Base-by-base conservation (phyloP, 257 asterid genomes). In the Nicotiana knightiana region DNA sequence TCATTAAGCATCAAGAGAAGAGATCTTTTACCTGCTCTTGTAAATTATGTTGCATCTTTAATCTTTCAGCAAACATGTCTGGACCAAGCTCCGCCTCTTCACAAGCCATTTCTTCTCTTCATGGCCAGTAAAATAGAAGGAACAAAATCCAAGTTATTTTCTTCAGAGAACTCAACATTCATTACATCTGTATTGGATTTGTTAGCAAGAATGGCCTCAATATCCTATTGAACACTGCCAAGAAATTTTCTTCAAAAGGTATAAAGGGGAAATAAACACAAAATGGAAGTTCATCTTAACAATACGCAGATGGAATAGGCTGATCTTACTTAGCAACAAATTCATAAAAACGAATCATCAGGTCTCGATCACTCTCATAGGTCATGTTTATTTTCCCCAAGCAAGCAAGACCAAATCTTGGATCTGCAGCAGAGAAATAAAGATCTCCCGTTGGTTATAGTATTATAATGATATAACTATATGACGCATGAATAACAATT, bases 61-160 rank as follows among this genome's bases (percentile, higher is more conserved):
- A 83, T 87, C 90, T 91, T 87, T 89, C 92, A 33, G 92, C 92
- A 87, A 91, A 89, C 24, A 66, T 70, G 76, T 92, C 93, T 15
- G 98, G 91, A 65, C 98, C 99, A 79, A 95, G 97, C 85, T 95
- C 97, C 53, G 97, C 97, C 88, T 95, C 97, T 85, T 95, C 98
- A 89, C 98, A 95, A 81, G 93, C 97, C 81, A 87, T 85, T 91
- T 93, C 98, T 90, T 93, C 99, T 91, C 99, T 95, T 85, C 67
- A 83, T 85, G 87, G 76, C 62, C 78, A 83, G 77, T 10, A 28
- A 24, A 82, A 57, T 28, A 77, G 81, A 62, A 43, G 28, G 11
- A 26, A 82, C 62, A 57, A 17, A 67, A 76, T 79, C 59, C 81
- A 67, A 9, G 35, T 64, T 6, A 59, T 26, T 4, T 76, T 79